Conservation (phyloP, 768 basidiomycete species). For the Lentinula boryana region DNA sequence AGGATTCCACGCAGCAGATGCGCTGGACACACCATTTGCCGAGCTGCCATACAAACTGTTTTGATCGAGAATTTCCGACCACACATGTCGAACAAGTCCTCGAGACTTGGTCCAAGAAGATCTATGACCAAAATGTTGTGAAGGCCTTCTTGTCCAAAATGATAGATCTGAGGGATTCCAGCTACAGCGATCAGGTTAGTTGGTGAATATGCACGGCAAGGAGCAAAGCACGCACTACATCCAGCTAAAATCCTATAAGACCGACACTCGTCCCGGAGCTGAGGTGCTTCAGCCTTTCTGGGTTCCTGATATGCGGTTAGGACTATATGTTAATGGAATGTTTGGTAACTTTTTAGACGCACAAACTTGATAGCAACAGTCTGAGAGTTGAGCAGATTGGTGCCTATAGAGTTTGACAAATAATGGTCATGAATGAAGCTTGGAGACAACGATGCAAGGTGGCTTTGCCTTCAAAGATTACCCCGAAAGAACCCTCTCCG, state of each 20-base stretch:
- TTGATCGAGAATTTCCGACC: conserved; percentile 96
- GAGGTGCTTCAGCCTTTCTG: conserved; percentile 93
- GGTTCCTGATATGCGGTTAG: conserved; percentile 55
- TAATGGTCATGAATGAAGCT: conserved; percentile 5
- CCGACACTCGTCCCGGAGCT: conserved; percentile 96
- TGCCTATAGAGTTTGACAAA: conserved; percentile 48
- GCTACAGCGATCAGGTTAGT: conserved; percentile 39
- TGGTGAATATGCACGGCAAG: conserved; percentile 9
- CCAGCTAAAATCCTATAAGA: conserved; percentile 89
- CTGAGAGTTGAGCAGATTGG: conserved; percentile 96
- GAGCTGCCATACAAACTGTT: conserved; percentile 98
- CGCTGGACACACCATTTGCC: conserved; percentile 73
- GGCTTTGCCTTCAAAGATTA: conserved; percentile 73
- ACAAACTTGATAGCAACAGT: conserved; percentile 99
- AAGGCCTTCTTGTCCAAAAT: conserved; percentile 97
- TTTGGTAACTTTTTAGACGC: conserved; percentile 29
- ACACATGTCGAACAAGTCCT: conserved; percentile 99
- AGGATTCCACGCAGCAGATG: conserved; percentile 4
- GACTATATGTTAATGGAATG: not conserved
- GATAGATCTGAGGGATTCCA: conserved; percentile 98
- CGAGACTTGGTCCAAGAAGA: conserved; percentile 91
- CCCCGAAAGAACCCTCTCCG: conserved; percentile 97
- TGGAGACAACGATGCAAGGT: conserved; percentile 17
- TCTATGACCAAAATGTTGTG: conserved; percentile 99
- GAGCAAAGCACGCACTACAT: conserved; percentile 59